phyloP scores from a whole-genome alignment of 2,329 filamentous ascomycete genomes.

The Sclerotinia nivalis region DNA sequence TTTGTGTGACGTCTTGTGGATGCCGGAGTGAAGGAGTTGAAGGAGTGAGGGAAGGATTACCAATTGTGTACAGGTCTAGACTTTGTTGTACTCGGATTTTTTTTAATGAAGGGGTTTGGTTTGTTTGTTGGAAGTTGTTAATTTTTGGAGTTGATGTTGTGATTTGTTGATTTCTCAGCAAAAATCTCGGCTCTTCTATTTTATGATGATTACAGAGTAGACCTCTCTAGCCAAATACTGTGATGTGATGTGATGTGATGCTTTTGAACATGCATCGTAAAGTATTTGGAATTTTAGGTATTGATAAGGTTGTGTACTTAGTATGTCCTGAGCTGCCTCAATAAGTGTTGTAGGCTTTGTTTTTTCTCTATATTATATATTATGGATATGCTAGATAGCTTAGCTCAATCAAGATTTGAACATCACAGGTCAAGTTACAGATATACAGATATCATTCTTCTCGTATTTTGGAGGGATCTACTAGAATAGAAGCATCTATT shows the following conservation, averaged over 20 bases:
- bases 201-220: not conserved
- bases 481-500: no score
- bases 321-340: not conserved
- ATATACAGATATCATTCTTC: no score
- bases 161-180: conserved; percentile 13
- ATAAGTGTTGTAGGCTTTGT: not conserved
- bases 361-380: no score
- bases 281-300: not conserved
- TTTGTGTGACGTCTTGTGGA: not conserved
- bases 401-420: no score
- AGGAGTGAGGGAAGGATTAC: conserved; percentile 6
- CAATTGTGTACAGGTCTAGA: conserved; percentile 11
- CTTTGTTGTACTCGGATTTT: not conserved
- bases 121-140: not conserved
- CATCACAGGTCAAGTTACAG: no score
- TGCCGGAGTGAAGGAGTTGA: not conserved
- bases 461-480: no score
- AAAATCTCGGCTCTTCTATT: conserved; percentile 13
- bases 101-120: not conserved
- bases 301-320: not conserved
- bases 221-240: not conserved
- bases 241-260: not conserved
- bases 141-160: not conserved
- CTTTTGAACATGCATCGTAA: not conserved
- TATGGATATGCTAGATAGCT: no score